Conservation (phyloP, 345 rosid genomes). For the Pseudoturritis turrita region DNA sequence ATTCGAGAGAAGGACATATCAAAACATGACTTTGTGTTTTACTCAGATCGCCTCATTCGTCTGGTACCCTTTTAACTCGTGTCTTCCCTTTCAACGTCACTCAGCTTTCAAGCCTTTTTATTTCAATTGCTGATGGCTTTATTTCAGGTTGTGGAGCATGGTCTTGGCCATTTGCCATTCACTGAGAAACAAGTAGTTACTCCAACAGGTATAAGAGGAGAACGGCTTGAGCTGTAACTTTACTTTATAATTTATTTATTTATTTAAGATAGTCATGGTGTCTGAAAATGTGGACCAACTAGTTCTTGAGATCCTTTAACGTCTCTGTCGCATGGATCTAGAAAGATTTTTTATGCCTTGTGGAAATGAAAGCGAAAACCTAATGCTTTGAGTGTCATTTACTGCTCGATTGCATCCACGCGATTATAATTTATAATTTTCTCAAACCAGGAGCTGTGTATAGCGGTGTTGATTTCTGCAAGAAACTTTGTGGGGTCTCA, state of each 20-base stretch:
- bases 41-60: constrained; percentile 94
- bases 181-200: constrained; percentile 94
- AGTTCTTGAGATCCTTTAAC: not conserved
- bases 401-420: not conserved
- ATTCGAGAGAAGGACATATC: constrained; percentile 93
- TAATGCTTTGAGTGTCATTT: not conserved
- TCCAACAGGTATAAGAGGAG: constrained; percentile 67
- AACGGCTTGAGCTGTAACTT: constrained; percentile 1
- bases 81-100: constrained; percentile 2
- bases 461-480: constrained; percentile 97
- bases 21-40: constrained; percentile 96
- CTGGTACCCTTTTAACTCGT: constrained; percentile 48
- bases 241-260: not conserved
- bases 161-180: constrained; percentile 94
- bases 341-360: not conserved
- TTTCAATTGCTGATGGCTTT: constrained; percentile 13
- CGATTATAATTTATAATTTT: not conserved
- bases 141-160: constrained; percentile 94
- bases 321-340: not conserved
- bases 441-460: constrained; percentile 65
- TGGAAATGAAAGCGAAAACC: not conserved
- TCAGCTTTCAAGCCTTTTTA: constrained; percentile 5
- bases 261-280: not conserved
- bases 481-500: constrained; percentile 97
- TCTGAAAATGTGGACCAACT: not conserved